Conservation (phyloP, 768 basidiomycete species). For the Phanerodontia chrysosporium region DNA sequence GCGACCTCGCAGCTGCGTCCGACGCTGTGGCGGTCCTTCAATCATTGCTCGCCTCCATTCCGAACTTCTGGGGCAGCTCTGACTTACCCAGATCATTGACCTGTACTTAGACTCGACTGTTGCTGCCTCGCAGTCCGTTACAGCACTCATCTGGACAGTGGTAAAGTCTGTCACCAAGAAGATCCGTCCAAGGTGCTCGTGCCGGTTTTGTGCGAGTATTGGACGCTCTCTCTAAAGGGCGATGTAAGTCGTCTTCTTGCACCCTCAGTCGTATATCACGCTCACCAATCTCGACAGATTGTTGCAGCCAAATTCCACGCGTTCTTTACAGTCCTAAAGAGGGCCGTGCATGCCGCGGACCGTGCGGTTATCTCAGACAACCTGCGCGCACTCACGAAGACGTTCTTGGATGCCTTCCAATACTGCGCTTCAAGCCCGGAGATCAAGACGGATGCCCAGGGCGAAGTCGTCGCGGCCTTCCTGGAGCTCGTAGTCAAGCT, state of each 20-base stretch:
- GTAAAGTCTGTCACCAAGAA: slow-evolving; percentile 68
- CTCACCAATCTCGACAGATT: too few relatives aligned
- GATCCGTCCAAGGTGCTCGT: slow-evolving; percentile 65
- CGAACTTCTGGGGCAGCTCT: slow-evolving; percentile 70
- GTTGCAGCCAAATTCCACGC: slow-evolving; percentile 24
- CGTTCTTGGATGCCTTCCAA: slow-evolving; percentile 79
- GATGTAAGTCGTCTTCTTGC: slow-evolving; percentile 31
- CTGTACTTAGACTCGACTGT: slow-evolving; percentile 48
- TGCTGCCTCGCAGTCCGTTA: slow-evolving; percentile 21
- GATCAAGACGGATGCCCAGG: slow-evolving; percentile 41
- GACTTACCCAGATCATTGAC: slow-evolving; percentile 55
- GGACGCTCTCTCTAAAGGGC: slow-evolving; percentile 39
- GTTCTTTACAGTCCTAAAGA: slow-evolving; percentile 69
- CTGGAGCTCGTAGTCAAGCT: slow-evolving; percentile 87
- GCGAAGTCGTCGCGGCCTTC: slow-evolving; percentile 64
- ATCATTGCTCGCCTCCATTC: slow-evolving; percentile 68
- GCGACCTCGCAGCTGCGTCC: slow-evolving; percentile 27
- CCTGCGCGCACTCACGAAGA: slow-evolving; percentile 63
- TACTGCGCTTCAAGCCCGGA: slow-evolving; percentile 31
- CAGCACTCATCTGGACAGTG: slow-evolving; percentile 37
- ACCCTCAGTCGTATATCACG: too few relatives aligned
- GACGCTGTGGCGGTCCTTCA: slow-evolving; percentile 50
- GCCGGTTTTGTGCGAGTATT: slow-evolving; percentile 56
- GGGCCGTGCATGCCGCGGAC: slow-evolving; percentile 59
- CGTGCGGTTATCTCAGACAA: slow-evolving; percentile 63